phyloP scores from a whole-genome alignment of 2,329 filamentous ascomycete species.

The Fusarium oligoseptatum region DNA sequence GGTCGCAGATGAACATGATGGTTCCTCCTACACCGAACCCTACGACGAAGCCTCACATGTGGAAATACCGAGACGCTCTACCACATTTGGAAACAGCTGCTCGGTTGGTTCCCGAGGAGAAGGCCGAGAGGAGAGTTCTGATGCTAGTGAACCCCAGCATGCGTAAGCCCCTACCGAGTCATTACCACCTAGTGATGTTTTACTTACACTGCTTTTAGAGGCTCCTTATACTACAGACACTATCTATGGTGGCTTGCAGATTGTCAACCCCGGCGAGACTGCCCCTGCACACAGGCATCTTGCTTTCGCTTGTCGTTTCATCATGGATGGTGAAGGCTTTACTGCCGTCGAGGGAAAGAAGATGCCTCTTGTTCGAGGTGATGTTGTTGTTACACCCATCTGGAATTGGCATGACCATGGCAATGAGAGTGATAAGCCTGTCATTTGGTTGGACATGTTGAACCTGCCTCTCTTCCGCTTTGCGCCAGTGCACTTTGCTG shows the following conservation, averaged over 20 bases:
- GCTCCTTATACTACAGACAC: conserved; percentile 64
- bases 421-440: conserved; percentile 65
- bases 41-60: conserved; percentile 54
- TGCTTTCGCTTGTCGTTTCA: conserved; percentile 69
- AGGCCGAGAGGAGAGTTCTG: conserved; percentile 57
- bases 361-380: conserved; percentile 64
- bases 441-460: conserved; percentile 70
- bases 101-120: conserved; percentile 53
- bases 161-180: conserved; percentile 43
- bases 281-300: conserved; percentile 68
- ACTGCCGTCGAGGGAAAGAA: conserved; percentile 68
- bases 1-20: conserved; percentile 62
- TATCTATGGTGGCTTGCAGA: conserved; percentile 68
- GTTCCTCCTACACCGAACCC: conserved; percentile 63
- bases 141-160: conserved; percentile 65
- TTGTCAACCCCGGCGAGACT: conserved; percentile 68
- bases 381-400: conserved; percentile 68
- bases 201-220: conserved; percentile 46
- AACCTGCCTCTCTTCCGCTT: conserved; percentile 66
- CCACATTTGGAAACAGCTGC: conserved; percentile 54
- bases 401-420: conserved; percentile 74
- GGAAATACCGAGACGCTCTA: conserved; percentile 53
- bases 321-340: conserved; percentile 69
- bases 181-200: fast-evolving
- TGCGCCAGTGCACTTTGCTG: conserved; percentile 66